Conservation (phyloP, 306 rosid genomes). For the Pyrus betulifolia region DNA sequence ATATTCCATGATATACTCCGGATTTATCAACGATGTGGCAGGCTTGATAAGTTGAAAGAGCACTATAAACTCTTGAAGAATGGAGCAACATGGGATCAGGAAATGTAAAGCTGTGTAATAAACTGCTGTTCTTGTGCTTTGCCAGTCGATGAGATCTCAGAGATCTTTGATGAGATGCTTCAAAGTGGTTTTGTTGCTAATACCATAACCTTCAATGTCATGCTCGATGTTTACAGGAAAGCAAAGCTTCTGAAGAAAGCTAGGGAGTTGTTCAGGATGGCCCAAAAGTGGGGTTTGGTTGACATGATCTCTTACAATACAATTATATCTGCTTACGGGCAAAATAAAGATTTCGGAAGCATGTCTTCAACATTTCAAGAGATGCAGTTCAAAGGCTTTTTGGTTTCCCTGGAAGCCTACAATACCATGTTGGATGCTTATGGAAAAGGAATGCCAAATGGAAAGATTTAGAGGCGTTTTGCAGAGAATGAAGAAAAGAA, state of each 20-base stretch:
- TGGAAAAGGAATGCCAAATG: slow-evolving; percentile 78
- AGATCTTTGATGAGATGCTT: slow-evolving; percentile 80
- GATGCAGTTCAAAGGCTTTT: slow-evolving; percentile 80
- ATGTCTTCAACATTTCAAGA: slow-evolving; percentile 52
- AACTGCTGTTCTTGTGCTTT: slow-evolving; percentile 83
- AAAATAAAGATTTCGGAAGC: slow-evolving; percentile 56
- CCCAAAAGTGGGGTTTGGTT: slow-evolving; percentile 65
- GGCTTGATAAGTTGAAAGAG: slow-evolving; percentile 47
- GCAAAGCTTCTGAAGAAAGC: slow-evolving; percentile 79
- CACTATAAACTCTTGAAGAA: slow-evolving; percentile 60
- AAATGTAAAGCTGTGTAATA: slow-evolving; percentile 65
- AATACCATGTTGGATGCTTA: slow-evolving; percentile 86
- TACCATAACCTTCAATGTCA: slow-evolving; percentile 64
- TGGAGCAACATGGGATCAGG: slow-evolving; percentile 64
- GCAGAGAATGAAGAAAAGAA: slow-evolving; percentile 64
- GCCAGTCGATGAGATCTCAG: slow-evolving; percentile 76
- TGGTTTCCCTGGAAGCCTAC: slow-evolving; percentile 85
- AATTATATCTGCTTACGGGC: slow-evolving; percentile 68
- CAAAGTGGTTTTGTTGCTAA: slow-evolving; percentile 54
- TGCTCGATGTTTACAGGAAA: slow-evolving; percentile 75
- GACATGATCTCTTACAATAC: slow-evolving; percentile 85
- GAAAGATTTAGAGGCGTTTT: slow-evolving; percentile 54
- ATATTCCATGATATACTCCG: slow-evolving; percentile 71
- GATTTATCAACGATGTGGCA: slow-evolving; percentile 61
- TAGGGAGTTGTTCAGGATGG: slow-evolving; percentile 51